Conservation (phyloP, 495 filamentous ascomycete genomes). For the Aspergillus egyptiacus region DNA sequence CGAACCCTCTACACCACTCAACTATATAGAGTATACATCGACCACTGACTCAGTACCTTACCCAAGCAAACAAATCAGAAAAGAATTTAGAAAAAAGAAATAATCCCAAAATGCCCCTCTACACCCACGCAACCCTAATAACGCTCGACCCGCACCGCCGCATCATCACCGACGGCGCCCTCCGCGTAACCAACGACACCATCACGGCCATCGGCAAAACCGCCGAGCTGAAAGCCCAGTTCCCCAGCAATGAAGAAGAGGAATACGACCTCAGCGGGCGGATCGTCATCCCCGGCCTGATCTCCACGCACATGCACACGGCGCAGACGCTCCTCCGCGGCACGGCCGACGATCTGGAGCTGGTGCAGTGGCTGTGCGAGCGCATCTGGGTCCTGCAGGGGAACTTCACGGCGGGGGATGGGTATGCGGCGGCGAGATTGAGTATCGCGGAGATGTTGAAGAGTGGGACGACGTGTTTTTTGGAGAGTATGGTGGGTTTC, state of each 20-base stretch:
- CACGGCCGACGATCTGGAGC: conserved; percentile 40
- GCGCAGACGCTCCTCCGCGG: conserved; percentile 46
- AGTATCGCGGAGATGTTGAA: conserved; percentile 48
- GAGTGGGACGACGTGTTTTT: conserved; percentile 46
- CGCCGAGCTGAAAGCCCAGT: conserved; percentile 15
- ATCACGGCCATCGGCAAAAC: conserved; percentile 43
- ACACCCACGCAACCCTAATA: conserved; percentile 40
- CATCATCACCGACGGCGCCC: conserved; percentile 42
- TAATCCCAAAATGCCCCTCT: too few species aligned
- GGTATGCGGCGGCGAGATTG: conserved; percentile 40
- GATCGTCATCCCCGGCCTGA: conserved; percentile 44
- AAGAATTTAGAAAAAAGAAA: too few species aligned
- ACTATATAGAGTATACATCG: too few species aligned
- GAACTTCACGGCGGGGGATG: conserved; percentile 40
- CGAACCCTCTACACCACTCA: too few species aligned
- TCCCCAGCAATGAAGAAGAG: conserved; percentile 26
- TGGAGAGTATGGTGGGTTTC: conserved; percentile 42
- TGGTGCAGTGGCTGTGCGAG: conserved; percentile 44
- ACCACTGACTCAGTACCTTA: too few species aligned
- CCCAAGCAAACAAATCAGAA: too few species aligned
- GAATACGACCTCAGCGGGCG: conserved; percentile 30
- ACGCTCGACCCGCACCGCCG: conserved; percentile 39
- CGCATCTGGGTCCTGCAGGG: conserved; percentile 45
- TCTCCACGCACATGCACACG: conserved; percentile 47
- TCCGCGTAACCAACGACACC: conserved; percentile 28